These are phyloP conservation scores for Mrakia blollopis DNA, from an alignment of 768 basidiomycete genomes.

Conservation along the genomic window DNA sequence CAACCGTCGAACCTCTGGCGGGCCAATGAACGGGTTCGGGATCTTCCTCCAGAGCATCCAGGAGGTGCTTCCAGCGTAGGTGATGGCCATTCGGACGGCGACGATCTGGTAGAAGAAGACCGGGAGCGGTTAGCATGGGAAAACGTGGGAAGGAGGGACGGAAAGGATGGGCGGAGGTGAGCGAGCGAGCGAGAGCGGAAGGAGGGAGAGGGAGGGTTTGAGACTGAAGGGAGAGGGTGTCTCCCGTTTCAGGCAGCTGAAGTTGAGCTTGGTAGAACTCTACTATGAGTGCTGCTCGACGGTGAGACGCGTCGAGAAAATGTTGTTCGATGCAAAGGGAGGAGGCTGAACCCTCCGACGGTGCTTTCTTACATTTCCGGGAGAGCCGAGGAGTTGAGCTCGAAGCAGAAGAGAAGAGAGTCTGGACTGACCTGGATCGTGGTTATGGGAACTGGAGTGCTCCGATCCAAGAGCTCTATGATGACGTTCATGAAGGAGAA, in stretches of 20 bases:
- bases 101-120: not conserved
- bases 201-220: not conserved
- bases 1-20: constrained; percentile 17
- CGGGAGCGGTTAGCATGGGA: not conserved
- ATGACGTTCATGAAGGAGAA: constrained; percentile 22
- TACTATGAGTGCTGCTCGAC: too few relatives aligned
- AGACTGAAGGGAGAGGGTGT: not conserved
- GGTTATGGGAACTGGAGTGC: not conserved
- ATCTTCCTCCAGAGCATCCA: constrained; percentile 1
- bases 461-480: constrained; percentile 19
- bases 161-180: not conserved
- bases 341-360: too few relatives aligned
- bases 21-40: constrained; percentile 20
- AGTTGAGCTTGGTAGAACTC: too few relatives aligned
- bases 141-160: not conserved
- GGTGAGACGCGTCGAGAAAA: too few relatives aligned
- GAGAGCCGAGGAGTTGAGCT: too few relatives aligned
- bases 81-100: constrained; percentile 22
- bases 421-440: constrained; percentile 11
- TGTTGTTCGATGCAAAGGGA: too few relatives aligned
- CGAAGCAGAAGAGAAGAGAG: too few relatives aligned
- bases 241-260: too few relatives aligned
- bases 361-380: too few relatives aligned
- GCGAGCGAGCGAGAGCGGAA: not conserved
- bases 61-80: not conserved